A percentile compares a stretch with the other conserved stretches of the same genome.
phyloP scores from a whole-genome alignment of 768 basidiomycete species.

The Lactifluus volemus region DNA sequence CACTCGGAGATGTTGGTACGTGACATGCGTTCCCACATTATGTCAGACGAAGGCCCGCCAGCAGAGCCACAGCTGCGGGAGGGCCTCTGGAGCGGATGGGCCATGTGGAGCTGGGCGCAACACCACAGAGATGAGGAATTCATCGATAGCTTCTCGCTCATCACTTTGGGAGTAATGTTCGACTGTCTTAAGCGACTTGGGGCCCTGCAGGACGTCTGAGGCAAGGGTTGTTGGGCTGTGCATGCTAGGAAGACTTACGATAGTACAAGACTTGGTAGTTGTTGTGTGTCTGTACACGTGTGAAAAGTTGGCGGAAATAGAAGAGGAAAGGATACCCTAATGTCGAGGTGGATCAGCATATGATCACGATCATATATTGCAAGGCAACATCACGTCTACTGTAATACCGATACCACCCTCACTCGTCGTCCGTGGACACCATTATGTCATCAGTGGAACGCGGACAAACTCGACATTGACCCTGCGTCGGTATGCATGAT shows the following conservation, averaged over 20 bases:
- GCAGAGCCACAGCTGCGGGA: slow-evolving; percentile 22
- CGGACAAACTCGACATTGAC: no score
- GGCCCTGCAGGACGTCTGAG: neutral
- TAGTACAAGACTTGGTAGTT: neutral
- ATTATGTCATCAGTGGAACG: no score
- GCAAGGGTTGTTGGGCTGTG: neutral
- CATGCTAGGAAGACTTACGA: neutral
- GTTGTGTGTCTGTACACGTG: neutral
- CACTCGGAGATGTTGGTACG: slow-evolving; percentile 47
- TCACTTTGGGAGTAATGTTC: slow-evolving; percentile 38
- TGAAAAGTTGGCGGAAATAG: neutral
- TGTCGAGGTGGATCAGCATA: no score
- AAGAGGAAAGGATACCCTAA: no score
- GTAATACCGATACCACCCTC: no score
- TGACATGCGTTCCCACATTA: slow-evolving; percentile 37
- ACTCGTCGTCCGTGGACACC: no score
- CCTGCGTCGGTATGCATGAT: no score
- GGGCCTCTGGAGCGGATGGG: slow-evolving; percentile 51
- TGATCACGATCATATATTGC: no score
- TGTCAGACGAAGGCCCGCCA: neutral
- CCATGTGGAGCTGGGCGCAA: slow-evolving; percentile 51
- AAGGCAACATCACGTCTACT: no score
- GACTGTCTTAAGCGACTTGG: slow-evolving; percentile 5
- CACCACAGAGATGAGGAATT: slow-evolving; percentile 26
- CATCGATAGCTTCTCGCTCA: slow-evolving; percentile 55